Evolutionary conservation across 176 grass and related monocot species (phyloP).

Genomic region (Musa beccarii): DNA sequence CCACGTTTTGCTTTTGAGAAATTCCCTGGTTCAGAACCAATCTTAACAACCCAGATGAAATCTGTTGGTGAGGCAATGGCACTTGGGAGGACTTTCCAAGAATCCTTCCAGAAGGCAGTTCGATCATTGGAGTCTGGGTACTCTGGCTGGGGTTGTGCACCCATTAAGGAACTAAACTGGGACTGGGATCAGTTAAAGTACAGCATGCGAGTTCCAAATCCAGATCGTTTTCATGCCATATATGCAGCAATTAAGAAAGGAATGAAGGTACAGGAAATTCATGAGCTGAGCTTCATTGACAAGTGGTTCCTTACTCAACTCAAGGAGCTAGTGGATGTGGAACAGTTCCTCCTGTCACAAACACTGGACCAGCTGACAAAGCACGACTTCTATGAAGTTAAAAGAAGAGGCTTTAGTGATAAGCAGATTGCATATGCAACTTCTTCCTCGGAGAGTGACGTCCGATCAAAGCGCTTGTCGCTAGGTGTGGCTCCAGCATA

Average conservation of each 20-base stretch:
- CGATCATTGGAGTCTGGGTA: conserved; percentile 84
- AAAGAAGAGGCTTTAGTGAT: conserved; percentile 90
- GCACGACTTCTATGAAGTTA: conserved; percentile 81
- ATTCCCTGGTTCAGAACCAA: conserved; percentile 89
- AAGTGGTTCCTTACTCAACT: conserved; percentile 89
- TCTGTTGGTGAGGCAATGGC: conserved; percentile 98
- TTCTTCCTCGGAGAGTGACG: conserved; percentile 64
- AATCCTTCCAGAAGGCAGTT: conserved; percentile 96
- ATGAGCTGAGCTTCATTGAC: conserved; percentile 83
- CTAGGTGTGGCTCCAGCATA: conserved; percentile 70
- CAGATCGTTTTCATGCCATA: conserved; percentile 86
- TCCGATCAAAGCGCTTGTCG: conserved; percentile 54
- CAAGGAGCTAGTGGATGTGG: conserved; percentile 72
- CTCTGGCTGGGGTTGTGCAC: conserved; percentile 87
- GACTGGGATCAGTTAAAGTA: conserved; percentile 96
- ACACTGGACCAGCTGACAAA: conserved; percentile 57
- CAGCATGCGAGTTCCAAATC: conserved; percentile 79
- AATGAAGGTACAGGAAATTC: conserved; percentile 80
- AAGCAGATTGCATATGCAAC: conserved; percentile 86
- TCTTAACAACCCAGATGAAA: conserved; percentile 98
- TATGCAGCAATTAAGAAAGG: conserved; percentile 93
- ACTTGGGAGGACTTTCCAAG: conserved; percentile 86
- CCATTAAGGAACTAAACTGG: conserved; percentile 87
- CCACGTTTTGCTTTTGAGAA: conserved; percentile 99
- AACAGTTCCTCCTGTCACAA: conserved; percentile 49